A percentile compares a stretch with the other conserved stretches of the same genome.
phyloP scores from a whole-genome alignment of 495 filamentous ascomycete genomes.

The Penicillium alfredii region DNA sequence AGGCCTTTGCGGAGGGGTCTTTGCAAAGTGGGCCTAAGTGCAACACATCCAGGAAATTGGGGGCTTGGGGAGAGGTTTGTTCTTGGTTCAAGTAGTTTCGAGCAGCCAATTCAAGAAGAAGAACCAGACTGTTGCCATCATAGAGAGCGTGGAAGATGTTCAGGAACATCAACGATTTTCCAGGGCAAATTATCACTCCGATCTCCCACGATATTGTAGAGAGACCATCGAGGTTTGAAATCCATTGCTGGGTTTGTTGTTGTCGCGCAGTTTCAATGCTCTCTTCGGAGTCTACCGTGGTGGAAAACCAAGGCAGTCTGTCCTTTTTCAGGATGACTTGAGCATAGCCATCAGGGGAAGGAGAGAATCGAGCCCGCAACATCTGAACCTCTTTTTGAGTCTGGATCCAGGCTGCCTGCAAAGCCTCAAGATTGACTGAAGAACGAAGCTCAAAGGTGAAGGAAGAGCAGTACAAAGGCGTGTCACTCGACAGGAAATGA shows the following conservation, averaged over 20 bases:
- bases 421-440: slow-evolving; percentile 28
- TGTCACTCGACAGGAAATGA: slow-evolving; percentile 49
- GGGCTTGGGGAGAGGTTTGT: slow-evolving; percentile 1
- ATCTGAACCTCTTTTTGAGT: slow-evolving; percentile 48
- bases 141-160: slow-evolving; percentile 84
- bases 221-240: slow-evolving; percentile 18
- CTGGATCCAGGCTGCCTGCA: slow-evolving; percentile 48
- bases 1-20: slow-evolving; percentile 42
- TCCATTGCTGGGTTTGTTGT: slow-evolving; percentile 39
- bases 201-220: slow-evolving; percentile 39
- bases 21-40: slow-evolving; percentile 41
- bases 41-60: slow-evolving; percentile 38
- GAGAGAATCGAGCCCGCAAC: slow-evolving; percentile 59
- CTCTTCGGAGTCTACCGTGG: slow-evolving; percentile 14
- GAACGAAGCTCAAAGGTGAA: slow-evolving; percentile 53
- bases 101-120: slow-evolving; percentile 56
- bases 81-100: slow-evolving; percentile 26
- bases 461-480: slow-evolving; percentile 61
- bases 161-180: slow-evolving; percentile 42
- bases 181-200: slow-evolving; percentile 28
- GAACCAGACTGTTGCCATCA: slow-evolving; percentile 70
- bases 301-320: slow-evolving; percentile 43
- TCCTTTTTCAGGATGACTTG: slow-evolving; percentile 55
- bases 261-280: slow-evolving; percentile 23
- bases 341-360: slow-evolving; percentile 62